A percentile compares a stretch with the other conserved stretches of the same genome.
Evolutionary conservation across 495 filamentous ascomycete genomes (phyloP).

Genomic region (Cladorrhinum samala): DNA sequence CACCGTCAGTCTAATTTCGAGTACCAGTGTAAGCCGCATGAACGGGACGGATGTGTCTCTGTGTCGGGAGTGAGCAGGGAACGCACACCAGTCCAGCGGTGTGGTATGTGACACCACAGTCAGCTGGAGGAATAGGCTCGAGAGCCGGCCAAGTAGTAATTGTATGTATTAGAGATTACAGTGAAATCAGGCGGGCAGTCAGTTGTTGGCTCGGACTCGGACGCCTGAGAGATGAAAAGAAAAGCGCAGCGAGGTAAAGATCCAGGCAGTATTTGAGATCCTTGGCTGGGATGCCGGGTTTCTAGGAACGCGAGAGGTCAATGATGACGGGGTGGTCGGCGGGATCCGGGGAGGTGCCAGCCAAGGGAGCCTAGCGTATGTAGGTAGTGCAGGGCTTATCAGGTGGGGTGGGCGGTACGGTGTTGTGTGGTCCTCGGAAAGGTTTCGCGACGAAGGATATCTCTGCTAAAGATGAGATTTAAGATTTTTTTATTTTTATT

Average conservation of each 20-base stretch:
- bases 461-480: not conserved
- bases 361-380: constrained; percentile 5
- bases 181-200: not conserved
- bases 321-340: not conserved
- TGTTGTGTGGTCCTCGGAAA: too few relatives aligned
- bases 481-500: not conserved
- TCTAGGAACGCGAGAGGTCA: not conserved
- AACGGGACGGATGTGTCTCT: not conserved
- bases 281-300: not conserved
- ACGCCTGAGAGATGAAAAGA: not conserved
- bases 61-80: not conserved
- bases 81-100: not conserved
- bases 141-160: too few relatives aligned
- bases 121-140: not conserved
- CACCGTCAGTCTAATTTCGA: not conserved
- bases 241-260: too few relatives aligned
- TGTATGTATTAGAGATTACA: not conserved
- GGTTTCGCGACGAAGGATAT: too few relatives aligned
- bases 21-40: not conserved
- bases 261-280: too few relatives aligned
- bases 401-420: not conserved
- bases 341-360: not conserved
- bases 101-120: not conserved
- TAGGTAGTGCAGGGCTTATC: constrained; percentile 3
- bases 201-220: not conserved